Base-by-base conservation (phyloP, 805 yeast species). In the Hanseniaspora lachancei region DNA sequence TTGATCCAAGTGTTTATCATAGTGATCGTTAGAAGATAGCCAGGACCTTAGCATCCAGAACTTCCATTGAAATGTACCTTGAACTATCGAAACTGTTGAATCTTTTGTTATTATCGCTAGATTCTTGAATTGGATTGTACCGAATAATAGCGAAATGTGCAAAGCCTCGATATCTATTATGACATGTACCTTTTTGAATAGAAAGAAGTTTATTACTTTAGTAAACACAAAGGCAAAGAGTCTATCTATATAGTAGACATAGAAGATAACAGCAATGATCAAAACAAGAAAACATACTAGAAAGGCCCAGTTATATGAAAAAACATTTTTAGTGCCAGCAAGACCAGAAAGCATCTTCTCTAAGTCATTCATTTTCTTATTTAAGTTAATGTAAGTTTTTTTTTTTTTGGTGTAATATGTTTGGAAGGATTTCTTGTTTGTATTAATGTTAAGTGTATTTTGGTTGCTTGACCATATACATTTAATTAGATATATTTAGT, bases 31-130 rank as follows among this genome's bases (percentile, higher is more conserved):
- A 15, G 12, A 48, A 58, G 21, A 65, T 60, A 58, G 58, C 60
- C 77, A 69, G 18, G 74, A 66, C 5, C 68, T 65, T 4, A 72
- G 69, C 52, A 87, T 71, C 97, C 97, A 93, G 66, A 88, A 91
- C 58, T 95, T 69, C 97, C 97, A 93, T 0, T 95, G 86, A 29
- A 91, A 64, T 61, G 80, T 78, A 1, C 91, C 84, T 58, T 82
- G 81, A 29, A 86, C 75, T 1, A 86, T 74, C 10, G 87, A 77
- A 0, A 87, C 64, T 2, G 95, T 80, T 58, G 80, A 80, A 68
- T 89, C 84, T 49, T 79, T 74, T n/a, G 88, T 84, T 6, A 86
- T 78, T 13, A 86, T 73, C 3, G 85, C 78, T 20, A 89, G 64
- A 66, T 89, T 87, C 60, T 83, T 84, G 63, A 89, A 80, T 64